These are phyloP conservation scores for Ophiostoma australiae DNA, from an alignment of 2,329 filamentous ascomycete species.

Conservation along the genomic window DNA sequence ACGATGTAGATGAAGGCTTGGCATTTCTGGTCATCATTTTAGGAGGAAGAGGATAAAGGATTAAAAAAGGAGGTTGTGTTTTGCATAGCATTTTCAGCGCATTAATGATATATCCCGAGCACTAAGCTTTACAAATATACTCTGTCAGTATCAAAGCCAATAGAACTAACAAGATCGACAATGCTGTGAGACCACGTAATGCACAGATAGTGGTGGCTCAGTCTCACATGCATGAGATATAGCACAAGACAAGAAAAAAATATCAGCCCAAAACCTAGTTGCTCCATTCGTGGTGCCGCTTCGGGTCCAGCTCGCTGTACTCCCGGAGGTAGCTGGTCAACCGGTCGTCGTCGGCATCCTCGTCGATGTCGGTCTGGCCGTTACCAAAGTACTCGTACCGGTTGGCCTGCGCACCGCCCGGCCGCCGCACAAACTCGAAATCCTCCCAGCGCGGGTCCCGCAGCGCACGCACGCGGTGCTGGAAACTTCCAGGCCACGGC, in stretches of 20 bases:
- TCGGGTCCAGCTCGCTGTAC: slow-evolving; percentile 16
- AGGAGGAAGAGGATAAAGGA: not conserved
- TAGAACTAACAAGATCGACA: not conserved
- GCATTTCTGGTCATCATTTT: not conserved
- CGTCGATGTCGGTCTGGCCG: slow-evolving; percentile 20
- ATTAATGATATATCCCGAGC: slow-evolving; percentile 1
- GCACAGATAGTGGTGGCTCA: not conserved
- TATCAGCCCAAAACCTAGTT: not conserved
- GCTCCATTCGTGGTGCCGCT: slow-evolving; percentile 12
- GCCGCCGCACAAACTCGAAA: slow-evolving; percentile 22
- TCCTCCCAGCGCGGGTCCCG: slow-evolving; percentile 27
- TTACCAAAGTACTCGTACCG: slow-evolving; percentile 27
- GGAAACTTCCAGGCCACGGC: slow-evolving; percentile 26
- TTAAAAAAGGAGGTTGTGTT: not conserved
- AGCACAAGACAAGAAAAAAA: not conserved
- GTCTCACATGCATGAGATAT: not conserved
- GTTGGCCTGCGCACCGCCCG: slow-evolving; percentile 20
- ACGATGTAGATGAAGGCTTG: not conserved
- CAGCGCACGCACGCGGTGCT: slow-evolving; percentile 22
- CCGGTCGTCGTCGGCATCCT: slow-evolving; percentile 15
- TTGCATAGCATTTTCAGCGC: not conserved
- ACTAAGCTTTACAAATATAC: not conserved
- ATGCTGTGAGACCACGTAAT: not conserved
- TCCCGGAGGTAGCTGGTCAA: slow-evolving; percentile 19
- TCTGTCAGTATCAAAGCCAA: not conserved